These are phyloP conservation scores for Erythrophleum ivorense DNA, from an alignment of 331 rosid genomes.

Conservation along the genomic window DNA sequence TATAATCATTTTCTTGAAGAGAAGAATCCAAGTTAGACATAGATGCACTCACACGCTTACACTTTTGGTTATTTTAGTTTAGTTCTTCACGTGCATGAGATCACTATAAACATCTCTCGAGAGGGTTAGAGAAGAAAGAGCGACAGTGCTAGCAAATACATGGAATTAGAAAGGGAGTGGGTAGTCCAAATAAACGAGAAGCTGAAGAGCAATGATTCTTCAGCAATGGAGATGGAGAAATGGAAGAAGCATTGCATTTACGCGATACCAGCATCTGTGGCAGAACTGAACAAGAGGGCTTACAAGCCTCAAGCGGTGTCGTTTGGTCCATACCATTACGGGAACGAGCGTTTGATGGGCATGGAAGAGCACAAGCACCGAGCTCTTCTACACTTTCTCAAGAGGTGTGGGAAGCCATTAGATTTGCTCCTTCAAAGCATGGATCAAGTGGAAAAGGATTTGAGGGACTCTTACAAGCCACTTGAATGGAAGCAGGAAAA, in stretches of 20 bases:
- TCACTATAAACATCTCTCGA: not conserved
- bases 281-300: not conserved
- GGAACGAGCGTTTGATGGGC: not conserved
- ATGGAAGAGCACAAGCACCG: slow-evolving; percentile 25
- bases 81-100: not conserved
- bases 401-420: slow-evolving; percentile 47
- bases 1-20: not conserved
- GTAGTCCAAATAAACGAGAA: slow-evolving; percentile 12
- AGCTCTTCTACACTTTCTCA: slow-evolving; percentile 5
- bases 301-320: slow-evolving; percentile 11
- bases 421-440: slow-evolving; percentile 26
- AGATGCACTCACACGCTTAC: not conserved
- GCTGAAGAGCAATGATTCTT: not conserved
- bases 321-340: slow-evolving; percentile 6
- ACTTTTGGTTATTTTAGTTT: not conserved
- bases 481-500: slow-evolving; percentile 41
- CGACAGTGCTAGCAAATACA: not conserved
- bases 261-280: not conserved
- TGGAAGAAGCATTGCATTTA: slow-evolving; percentile 21
- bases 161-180: slow-evolving; percentile 4
- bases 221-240: not conserved
- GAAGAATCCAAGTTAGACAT: not conserved
- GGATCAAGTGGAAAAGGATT: slow-evolving; percentile 42
- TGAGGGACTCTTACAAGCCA: slow-evolving; percentile 48
- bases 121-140: not conserved